Evolutionary conservation across 805 yeast genomes (phyloP).

Genomic region (Komagataella ulmi): DNA sequence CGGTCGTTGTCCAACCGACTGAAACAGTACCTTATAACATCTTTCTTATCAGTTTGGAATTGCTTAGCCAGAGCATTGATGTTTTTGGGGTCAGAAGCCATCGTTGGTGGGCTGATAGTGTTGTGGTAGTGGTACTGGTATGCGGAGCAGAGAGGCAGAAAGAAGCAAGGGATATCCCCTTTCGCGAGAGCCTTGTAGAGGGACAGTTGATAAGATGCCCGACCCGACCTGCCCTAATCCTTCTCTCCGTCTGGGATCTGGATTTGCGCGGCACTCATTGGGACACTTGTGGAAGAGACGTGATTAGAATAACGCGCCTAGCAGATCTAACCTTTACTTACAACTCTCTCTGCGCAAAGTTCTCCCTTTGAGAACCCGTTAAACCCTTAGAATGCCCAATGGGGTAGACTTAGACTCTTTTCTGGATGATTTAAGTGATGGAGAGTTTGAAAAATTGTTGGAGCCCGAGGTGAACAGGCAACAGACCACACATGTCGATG

Average conservation of each 20-base stretch:
- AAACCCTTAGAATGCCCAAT: neutral
- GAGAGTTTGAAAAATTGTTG: neutral
- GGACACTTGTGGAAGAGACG: neutral
- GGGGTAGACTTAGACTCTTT: neutral
- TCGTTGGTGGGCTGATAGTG: neutral
- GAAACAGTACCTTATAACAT: conserved; percentile 36
- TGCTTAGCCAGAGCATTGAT: conserved; percentile 33
- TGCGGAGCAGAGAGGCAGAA: too few relatives aligned
- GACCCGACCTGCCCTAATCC: too few relatives aligned
- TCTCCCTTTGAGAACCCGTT: neutral
- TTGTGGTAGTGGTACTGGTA: neutral
- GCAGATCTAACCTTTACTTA: neutral
- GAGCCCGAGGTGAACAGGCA: neutral
- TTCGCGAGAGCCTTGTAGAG: too few relatives aligned
- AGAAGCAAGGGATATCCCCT: too few relatives aligned
- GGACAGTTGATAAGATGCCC: too few relatives aligned
- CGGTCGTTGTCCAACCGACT: conserved; percentile 28
- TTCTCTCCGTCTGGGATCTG: neutral
- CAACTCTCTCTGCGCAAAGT: neutral
- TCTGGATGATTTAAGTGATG: neutral
- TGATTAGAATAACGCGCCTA: neutral
- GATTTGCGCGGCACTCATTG: neutral
- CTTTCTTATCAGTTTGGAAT: conserved; percentile 39
- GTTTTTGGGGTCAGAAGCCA: neutral
- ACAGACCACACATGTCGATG: neutral